Evolutionary conservation across 2,329 filamentous ascomycete genomes (phyloP).

Genomic region (Exophiala xenobiotica): DNA sequence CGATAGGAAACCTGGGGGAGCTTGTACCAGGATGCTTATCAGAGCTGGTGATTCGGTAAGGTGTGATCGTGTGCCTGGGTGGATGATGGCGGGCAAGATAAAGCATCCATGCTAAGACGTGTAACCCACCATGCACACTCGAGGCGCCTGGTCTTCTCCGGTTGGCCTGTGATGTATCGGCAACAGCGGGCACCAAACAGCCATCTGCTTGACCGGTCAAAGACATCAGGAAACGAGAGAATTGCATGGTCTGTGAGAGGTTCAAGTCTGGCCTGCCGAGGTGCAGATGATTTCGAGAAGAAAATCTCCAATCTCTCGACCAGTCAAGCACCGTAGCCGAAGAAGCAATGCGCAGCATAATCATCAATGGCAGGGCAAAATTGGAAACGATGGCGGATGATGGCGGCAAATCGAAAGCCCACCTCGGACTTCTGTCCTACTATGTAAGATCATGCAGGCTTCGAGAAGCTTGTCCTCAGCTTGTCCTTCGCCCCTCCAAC

Average conservation of each 20-base stretch:
- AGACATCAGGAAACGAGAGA: no score
- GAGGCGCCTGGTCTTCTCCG: background rate
- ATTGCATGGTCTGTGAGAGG: no score
- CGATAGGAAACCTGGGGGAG: background rate
- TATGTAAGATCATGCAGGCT: no score
- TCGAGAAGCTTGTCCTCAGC: no score
- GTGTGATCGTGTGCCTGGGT: slow-evolving; percentile 12
- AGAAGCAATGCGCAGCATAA: background rate
- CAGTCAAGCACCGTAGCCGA: background rate
- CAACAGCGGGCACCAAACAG: no score
- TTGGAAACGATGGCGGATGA: no score
- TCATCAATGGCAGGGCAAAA: no score
- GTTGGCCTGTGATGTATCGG: no score
- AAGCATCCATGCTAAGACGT: background rate
- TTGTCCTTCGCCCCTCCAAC: no score
- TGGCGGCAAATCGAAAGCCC: background rate
- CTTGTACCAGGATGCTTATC: background rate
- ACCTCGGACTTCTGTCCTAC: no score
- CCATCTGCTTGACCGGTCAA: no score
- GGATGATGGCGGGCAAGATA: slow-evolving; percentile 2
- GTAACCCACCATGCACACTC: no score
- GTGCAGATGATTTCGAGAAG: background rate
- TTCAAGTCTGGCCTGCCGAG: background rate
- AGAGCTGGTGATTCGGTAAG: slow-evolving; percentile 6
- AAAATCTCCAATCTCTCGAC: background rate